Evolutionary conservation across 1,139 yeast species (phyloP).

Genomic region (Sugiyamaella castrensis): DNA sequence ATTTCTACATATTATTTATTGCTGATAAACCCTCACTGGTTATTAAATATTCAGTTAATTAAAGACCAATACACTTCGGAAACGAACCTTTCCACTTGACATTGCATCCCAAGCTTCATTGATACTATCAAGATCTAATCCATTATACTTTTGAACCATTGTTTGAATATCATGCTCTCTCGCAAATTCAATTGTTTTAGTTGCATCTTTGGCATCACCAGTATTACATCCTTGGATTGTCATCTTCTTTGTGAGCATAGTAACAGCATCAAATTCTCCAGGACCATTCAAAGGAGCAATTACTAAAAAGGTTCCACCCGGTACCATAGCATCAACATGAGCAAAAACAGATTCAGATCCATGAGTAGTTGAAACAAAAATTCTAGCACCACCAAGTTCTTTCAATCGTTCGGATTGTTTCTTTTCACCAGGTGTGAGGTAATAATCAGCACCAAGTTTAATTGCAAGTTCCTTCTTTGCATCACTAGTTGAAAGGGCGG

Average conservation of each 20-base stretch:
- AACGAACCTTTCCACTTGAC: slow-evolving; percentile 5
- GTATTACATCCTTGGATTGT: slow-evolving; percentile 1
- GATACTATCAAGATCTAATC: slow-evolving; percentile 3
- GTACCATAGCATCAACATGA: slow-evolving; percentile 27
- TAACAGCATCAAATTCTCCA: not conserved
- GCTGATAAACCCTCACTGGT: too few species aligned
- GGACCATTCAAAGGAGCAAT: slow-evolving; percentile 18
- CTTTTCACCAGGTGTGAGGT: slow-evolving; percentile 11
- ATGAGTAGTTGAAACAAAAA: slow-evolving; percentile 2
- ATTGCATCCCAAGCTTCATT: slow-evolving; percentile 7
- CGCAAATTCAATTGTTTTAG: slow-evolving; percentile 5
- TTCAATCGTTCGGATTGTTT: slow-evolving; percentile 16
- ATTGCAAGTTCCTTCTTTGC: slow-evolving; percentile 46
- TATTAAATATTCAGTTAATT: not conserved
- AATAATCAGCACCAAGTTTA: slow-evolving; percentile 38
- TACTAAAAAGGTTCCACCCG: slow-evolving; percentile 30
- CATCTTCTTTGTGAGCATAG: not conserved
- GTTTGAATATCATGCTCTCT: slow-evolving; percentile 2
- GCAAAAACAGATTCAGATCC: slow-evolving; percentile 24
- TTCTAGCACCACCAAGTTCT: slow-evolving; percentile 13
- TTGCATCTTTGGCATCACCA: slow-evolving; percentile 4
- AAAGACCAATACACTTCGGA: slow-evolving; percentile 7
- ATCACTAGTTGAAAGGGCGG: slow-evolving; percentile 47
- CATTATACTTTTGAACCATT: slow-evolving; percentile 2
- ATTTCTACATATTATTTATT: too few species aligned